A percentile compares a stretch with the other conserved stretches of the same genome.
Evolutionary conservation across 2,329 filamentous ascomycete species (phyloP).

Genomic region (Aspergillus sergii): DNA sequence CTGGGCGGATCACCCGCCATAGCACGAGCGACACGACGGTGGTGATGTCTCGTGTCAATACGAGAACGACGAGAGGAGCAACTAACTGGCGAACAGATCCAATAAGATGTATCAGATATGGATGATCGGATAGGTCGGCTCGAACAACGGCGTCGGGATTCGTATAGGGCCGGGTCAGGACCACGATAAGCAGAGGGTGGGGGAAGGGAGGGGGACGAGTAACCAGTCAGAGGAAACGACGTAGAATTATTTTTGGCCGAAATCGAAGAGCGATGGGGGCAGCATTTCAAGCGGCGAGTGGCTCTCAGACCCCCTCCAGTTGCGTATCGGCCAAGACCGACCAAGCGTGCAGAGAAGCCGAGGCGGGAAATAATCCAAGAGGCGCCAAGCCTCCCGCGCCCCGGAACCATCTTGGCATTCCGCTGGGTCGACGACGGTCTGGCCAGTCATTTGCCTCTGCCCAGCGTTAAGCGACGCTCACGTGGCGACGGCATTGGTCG

Average conservation of each 20-base stretch:
- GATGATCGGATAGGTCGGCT: slow-evolving; percentile 22
- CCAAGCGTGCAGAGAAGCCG: slow-evolving; percentile 11
- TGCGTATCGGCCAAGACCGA: slow-evolving; percentile 18
- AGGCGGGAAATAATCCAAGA: slow-evolving; percentile 15
- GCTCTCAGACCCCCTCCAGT: slow-evolving; percentile 15
- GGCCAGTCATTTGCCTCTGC: slow-evolving; percentile 7
- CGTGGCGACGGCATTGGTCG: slow-evolving; percentile 14
- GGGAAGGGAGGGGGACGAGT: slow-evolving; percentile 3
- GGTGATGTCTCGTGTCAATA: slow-evolving; percentile 2
- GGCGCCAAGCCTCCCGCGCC: slow-evolving; percentile 24
- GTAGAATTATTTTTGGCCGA: slow-evolving; percentile 6
- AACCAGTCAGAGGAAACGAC: background rate
- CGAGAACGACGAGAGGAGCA: slow-evolving; percentile 7
- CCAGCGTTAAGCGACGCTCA: slow-evolving; percentile 11
- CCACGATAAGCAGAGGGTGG: background rate
- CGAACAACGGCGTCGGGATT: background rate
- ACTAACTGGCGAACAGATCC: slow-evolving; percentile 11
- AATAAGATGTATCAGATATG: slow-evolving; percentile 13
- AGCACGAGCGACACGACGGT: background rate
- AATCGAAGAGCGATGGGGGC: slow-evolving; percentile 13
- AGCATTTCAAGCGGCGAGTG: slow-evolving; percentile 16
- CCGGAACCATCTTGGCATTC: slow-evolving; percentile 22
- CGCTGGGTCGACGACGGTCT: slow-evolving; percentile 16
- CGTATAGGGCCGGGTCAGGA: slow-evolving; percentile 12
- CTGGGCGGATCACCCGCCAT: slow-evolving; percentile 27